phyloP scores from a whole-genome alignment of 2,329 filamentous ascomycete species.

The Arthrocladium fulminans region DNA sequence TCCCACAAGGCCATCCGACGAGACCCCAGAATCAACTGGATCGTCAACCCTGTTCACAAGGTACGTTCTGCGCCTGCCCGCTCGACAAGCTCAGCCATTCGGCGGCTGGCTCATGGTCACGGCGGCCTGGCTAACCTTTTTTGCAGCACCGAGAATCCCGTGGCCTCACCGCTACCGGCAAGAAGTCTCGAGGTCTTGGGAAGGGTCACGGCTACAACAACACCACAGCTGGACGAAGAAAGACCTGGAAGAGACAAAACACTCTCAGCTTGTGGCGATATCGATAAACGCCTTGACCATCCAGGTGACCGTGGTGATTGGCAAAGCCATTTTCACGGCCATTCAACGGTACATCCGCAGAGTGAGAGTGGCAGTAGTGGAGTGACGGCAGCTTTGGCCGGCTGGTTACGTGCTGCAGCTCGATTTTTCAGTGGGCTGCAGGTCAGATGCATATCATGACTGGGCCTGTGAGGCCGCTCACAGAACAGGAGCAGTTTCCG shows the following conservation, averaged over 20 bases:
- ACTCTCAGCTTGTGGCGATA: conserved; percentile 98
- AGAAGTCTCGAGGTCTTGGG: conserved; percentile 99
- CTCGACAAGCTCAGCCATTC: conserved; percentile 5
- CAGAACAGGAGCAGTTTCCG: no score
- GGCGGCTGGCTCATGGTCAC: conserved; percentile 17
- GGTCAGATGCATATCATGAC: no score
- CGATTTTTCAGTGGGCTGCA: no score
- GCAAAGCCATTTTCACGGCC: background rate
- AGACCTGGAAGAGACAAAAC: conserved; percentile 99
- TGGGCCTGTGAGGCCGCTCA: no score
- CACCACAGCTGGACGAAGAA: conserved; percentile 90
- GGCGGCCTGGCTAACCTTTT: conserved; percentile 10
- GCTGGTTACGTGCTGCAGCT: no score
- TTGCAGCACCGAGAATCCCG: conserved; percentile 84
- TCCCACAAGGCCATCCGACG: conserved; percentile 99
- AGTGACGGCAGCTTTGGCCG: no score
- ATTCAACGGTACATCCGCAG: background rate
- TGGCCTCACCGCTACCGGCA: conserved; percentile 96
- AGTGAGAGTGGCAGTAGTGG: background rate
- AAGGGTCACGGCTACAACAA: conserved; percentile 99
- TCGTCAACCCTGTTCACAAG: conserved; percentile 99
- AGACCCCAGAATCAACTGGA: conserved; percentile 99
- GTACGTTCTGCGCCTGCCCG: conserved; percentile 26
- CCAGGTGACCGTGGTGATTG: background rate
- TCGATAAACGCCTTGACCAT: conserved; percentile 47